Base-by-base conservation (phyloP, 495 filamentous ascomycete genomes). In the Glutinoglossum americanum region DNA sequence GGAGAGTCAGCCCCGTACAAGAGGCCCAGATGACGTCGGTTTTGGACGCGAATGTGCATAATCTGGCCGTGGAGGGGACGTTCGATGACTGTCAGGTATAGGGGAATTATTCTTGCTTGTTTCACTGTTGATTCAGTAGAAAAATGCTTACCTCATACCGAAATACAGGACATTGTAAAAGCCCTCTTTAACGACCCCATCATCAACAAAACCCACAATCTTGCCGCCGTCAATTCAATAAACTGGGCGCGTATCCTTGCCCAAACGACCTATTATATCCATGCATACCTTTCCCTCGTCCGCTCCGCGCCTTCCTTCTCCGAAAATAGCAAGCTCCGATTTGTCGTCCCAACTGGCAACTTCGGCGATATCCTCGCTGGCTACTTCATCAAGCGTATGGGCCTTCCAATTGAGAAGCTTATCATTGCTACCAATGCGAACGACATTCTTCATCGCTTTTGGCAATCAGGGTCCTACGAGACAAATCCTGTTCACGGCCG, bases 361-460 rank as follows among this genome's bases (percentile, higher is more conserved):
- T 98, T 98, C 66, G 90, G 89, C n/a, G 82, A 97, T 65, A 83
- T 97, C 62, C 76, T 96, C 2, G 89, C 92, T 0, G 92, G 92
- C 47, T 97, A 84, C 67, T 94, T 95, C 64, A 88, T 89, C 0
- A 80, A 81, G 61, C 76, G 79, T 59, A 95, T 98, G 88, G 92
- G 92, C 49, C 78, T 96, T 0, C 89, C 89, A 25, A 74, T 77
- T 1, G 80, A 85, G 54, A 89, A 86, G 67, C 79, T 98, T 27
- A 77, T 93, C 63, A 78, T 94, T 54, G 87, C 89, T 0, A 93
- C 88, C 27, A 94, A 94, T 66, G 86, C 87, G 69, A 94, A 95
- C 72, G 90, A 94, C 65, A 94, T 94, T 54, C 62, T 74, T n/a
- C 64, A 74, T 61, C 74, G 87, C 44, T 93, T 93, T 77, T 92